phyloP scores from a whole-genome alignment of 441 rosid species.

The Corymbia calophylla region DNA sequence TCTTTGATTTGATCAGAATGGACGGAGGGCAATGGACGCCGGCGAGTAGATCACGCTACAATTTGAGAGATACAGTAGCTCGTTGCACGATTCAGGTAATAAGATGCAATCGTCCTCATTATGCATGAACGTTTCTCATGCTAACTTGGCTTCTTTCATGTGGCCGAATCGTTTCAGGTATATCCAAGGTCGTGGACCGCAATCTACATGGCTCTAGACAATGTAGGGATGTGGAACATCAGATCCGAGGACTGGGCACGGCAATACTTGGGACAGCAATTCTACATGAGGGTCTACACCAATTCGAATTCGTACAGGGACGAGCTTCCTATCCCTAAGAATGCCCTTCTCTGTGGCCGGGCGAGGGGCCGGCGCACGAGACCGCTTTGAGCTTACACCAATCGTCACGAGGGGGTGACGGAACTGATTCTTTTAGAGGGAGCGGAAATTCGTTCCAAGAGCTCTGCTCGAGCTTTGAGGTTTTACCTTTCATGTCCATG shows the following conservation, averaged over 20 bases:
- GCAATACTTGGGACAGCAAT: slow-evolving; percentile 76
- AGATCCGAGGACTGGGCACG: slow-evolving; percentile 71
- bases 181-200: slow-evolving; percentile 72
- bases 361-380: slow-evolving; percentile 57
- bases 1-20: slow-evolving; percentile 38
- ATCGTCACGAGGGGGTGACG: slow-evolving; percentile 42
- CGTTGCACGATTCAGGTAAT: slow-evolving; percentile 64
- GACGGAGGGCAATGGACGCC: slow-evolving; percentile 70
- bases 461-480: not conserved
- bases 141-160: not conserved
- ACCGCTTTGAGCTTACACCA: slow-evolving; percentile 15
- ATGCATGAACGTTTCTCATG: not conserved
- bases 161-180: slow-evolving; percentile 18
- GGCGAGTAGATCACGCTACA: slow-evolving; percentile 45
- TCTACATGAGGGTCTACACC: slow-evolving; percentile 61
- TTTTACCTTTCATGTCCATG: not conserved
- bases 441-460: not conserved
- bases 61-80: slow-evolving; percentile 56
- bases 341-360: slow-evolving; percentile 47
- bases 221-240: slow-evolving; percentile 85
- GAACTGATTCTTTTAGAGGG: not conserved
- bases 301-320: slow-evolving; percentile 52
- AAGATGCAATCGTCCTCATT: not conserved
- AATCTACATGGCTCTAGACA: slow-evolving; percentile 60
- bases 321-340: slow-evolving; percentile 47